A percentile compares a stretch with the other conserved stretches of the same genome.
phyloP scores from a whole-genome alignment of 306 rosid species.

The Corylus heterophylla region DNA sequence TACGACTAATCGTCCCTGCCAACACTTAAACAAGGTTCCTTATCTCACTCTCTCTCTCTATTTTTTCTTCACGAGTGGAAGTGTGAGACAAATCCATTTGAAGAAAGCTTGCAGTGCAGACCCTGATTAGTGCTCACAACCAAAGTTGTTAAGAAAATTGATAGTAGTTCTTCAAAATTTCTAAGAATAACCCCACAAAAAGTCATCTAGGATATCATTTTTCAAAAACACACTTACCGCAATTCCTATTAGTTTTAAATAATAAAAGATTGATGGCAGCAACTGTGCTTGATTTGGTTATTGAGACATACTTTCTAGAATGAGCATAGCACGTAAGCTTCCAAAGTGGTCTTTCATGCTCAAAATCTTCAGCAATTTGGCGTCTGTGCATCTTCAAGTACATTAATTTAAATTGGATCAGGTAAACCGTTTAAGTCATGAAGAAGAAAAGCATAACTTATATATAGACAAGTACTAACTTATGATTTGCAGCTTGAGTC shows the following conservation, averaged over 20 bases:
- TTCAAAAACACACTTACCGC: background rate
- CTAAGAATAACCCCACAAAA: background rate
- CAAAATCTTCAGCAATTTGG: constrained; percentile 68
- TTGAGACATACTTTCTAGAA: constrained; percentile 54
- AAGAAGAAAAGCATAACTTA: constrained; percentile 6
- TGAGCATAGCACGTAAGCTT: constrained; percentile 86
- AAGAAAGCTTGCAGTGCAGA: background rate
- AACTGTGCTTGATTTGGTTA: constrained; percentile 1
- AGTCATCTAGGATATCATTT: background rate
- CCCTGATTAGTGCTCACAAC: background rate
- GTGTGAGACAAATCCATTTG: background rate
- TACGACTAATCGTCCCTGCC: background rate
- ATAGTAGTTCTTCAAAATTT: background rate
- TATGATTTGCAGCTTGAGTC: constrained; percentile 49
- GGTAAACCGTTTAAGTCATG: constrained; percentile 4
- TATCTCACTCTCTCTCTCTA: background rate
- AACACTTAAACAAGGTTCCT: background rate
- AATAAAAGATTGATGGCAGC: background rate
- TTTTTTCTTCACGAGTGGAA: no score
- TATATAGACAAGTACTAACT: constrained; percentile 46
- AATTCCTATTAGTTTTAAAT: background rate
- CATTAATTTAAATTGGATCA: constrained; percentile 20
- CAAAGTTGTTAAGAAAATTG: background rate
- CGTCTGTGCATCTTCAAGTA: constrained; percentile 73
- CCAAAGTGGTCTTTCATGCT: constrained; percentile 84